A percentile compares a stretch with the other conserved stretches of the same genome.
These are phyloP conservation scores for Brasilioporus rufonigricans DNA, from an alignment of 768 basidiomycete species.

Conservation along the genomic window DNA sequence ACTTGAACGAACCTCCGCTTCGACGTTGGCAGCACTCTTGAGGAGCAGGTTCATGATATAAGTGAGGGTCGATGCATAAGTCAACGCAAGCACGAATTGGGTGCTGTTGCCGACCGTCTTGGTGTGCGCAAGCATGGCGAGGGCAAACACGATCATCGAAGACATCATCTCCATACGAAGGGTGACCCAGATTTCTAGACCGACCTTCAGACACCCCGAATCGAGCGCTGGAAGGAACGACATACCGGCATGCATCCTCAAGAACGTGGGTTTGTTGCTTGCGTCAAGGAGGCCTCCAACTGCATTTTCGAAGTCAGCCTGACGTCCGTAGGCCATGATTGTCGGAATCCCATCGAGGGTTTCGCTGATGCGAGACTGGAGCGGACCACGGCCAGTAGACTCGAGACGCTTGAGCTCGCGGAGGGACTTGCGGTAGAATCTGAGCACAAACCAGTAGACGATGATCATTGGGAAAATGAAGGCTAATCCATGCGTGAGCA, in stretches of 20 bases:
- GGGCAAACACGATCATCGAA: slow-evolving; percentile 22
- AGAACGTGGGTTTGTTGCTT: slow-evolving; percentile 30
- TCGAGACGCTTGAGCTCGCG: slow-evolving; percentile 48
- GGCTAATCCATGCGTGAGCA: slow-evolving; percentile 22
- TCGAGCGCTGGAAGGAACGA: not conserved
- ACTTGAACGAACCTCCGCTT: slow-evolving; percentile 23
- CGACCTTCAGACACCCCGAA: not conserved
- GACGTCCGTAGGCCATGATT: slow-evolving; percentile 46
- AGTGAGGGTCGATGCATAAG: slow-evolving; percentile 25
- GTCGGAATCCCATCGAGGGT: slow-evolving; percentile 46
- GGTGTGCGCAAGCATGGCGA: slow-evolving; percentile 29
- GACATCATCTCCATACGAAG: slow-evolving; percentile 32
- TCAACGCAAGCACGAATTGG: slow-evolving; percentile 29
- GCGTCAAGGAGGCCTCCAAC: slow-evolving; percentile 22
- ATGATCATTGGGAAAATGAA: slow-evolving; percentile 26
- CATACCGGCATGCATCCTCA: slow-evolving; percentile 26
- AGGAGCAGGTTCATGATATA: slow-evolving; percentile 31
- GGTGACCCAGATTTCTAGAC: slow-evolving; percentile 31
- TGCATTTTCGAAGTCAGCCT: slow-evolving; percentile 23
- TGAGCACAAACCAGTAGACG: slow-evolving; percentile 41
- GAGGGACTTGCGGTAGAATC: slow-evolving; percentile 46
- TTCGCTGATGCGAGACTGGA: slow-evolving; percentile 53
- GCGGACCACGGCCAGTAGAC: slow-evolving; percentile 43
- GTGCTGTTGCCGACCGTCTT: slow-evolving; percentile 21
- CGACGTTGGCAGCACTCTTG: slow-evolving; percentile 25